Evolutionary conservation across 2,329 filamentous ascomycete genomes (phyloP), one percentile per base, ranked within the genome.

Genomic region (Aotearoamyces nothofagi): DNA sequence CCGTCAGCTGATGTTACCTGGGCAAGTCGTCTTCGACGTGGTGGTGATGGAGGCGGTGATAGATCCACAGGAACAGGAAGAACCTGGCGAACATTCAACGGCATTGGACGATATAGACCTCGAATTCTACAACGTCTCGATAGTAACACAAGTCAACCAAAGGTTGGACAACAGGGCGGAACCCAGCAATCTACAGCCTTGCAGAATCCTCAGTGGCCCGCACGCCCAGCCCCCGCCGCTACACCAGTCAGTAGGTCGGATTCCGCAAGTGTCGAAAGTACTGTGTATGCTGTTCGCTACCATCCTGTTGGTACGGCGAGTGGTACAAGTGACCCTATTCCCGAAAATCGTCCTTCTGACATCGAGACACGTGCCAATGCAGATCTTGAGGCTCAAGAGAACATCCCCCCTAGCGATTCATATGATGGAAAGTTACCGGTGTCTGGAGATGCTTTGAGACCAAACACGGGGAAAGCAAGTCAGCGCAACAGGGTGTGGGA

Each of bases 231-330:
- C 5, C 59, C 64, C 19, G 60, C 61, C 17, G 57, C 58, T 3
- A 73, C 69, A 0, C 69, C 69, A 0, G 47, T 71, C 24, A 75
- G 69, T 42, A 58, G 69, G 36, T 68, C 69, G 11, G 69, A 76
- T 34, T 74, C 70, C 2, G 61, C 66, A 11, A 75, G 69, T 41
- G 69, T 67, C 1, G 69, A 68, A 24, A 75, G 69, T 45, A 76
- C 70, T 1, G 63, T 69, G 3, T 77, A 77, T 37, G 66, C 68
- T 5, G 59, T 76, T 19, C 58, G 69, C 29, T 75, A 75, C 38
- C 68, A 72, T 31, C 58, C 66, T 8, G 55, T 65, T 5, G 64
- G 66, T 2, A 70, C n/a, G n/a, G n/a, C n/a, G n/a, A n/a, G n/a
- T n/a, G n/a, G n/a, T n/a, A n/a, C n/a, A n/a, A n/a, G n/a, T n/a